Evolutionary conservation across 495 filamentous ascomycete genomes (phyloP).

Genomic region (Aspergillus sclerotioniger): DNA sequence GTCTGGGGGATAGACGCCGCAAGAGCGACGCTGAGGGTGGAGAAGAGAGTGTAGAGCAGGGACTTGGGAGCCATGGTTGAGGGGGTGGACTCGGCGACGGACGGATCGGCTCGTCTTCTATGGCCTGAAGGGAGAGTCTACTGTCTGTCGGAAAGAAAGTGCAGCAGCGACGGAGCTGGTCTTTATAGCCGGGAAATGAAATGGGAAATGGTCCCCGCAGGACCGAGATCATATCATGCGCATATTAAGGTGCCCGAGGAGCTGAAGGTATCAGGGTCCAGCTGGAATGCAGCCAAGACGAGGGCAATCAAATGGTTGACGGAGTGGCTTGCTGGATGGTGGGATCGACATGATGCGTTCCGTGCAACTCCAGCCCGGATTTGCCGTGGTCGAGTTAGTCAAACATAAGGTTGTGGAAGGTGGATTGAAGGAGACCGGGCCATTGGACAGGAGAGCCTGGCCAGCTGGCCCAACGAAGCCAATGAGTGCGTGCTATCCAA

Average conservation of each 20-base stretch:
- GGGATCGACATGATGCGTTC: background rate
- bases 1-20: slow-evolving; percentile 21
- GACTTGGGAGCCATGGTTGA: slow-evolving; percentile 15
- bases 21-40: slow-evolving; percentile 13
- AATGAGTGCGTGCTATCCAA: background rate
- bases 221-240: too few relatives aligned
- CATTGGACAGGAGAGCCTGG: background rate
- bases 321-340: too few relatives aligned
- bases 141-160: background rate
- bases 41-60: slow-evolving; percentile 16
- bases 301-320: too few relatives aligned
- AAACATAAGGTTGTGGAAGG: too few relatives aligned
- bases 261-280: background rate
- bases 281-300: background rate
- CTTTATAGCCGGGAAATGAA: too few relatives aligned
- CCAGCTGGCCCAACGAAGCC: background rate
- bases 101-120: background rate
- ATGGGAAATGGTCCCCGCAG: too few relatives aligned
- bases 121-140: too few relatives aligned
- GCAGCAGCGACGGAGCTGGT: background rate
- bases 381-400: too few relatives aligned
- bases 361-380: background rate
- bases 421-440: background rate
- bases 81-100: background rate
- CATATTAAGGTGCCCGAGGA: too few relatives aligned